Base-by-base conservation (phyloP, 2,329 filamentous ascomycete genomes). In the Apiospora hydei region DNA sequence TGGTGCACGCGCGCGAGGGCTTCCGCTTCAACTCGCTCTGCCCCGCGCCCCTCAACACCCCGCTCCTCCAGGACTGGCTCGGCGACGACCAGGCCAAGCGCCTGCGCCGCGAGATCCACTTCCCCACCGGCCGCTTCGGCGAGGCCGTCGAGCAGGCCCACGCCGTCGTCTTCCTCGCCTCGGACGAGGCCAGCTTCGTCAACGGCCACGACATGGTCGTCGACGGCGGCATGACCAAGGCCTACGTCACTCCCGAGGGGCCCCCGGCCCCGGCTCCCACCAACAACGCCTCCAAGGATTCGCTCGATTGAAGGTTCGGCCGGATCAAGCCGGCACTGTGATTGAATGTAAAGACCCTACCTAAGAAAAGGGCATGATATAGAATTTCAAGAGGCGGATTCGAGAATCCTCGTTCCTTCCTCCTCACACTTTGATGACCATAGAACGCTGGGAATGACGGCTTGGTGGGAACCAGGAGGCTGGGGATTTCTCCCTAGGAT, bases 111-210 rank as follows among this genome's bases (percentile, higher is more conserved):
- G 94, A 97, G 85, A 88, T 98, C 30, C 95, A 98, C 83, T 97
- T 98, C 87, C 95, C 95, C 6, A 90, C 88, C 10, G 95, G 95
- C 57, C 90, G 95, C 16, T 98, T 98, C 79, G 95, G 95, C 69
- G 95, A 98, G 86, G 94, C 95, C n/a, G 85, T 98, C 73, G 95
- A 98, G 86, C 95, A 97, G 85, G 95, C 95, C 0, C 93, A 97
- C 75, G 95, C 94, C 8, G 95, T 97, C 0, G 81, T 98, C 10
- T 97, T 97, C 85, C 84, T 97, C 73, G 94, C 94, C 11, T 95
- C 92, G 76, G 94, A 97, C 77, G 94, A 97, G 86, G 91, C 92
- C 79, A 94, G 93, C 85, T 97, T 97, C 78, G 93, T 97, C 79
- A 97, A 96, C 76, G 95, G 93, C 14, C 92, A 91, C 72, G 96